phyloP scores from a whole-genome alignment of 164 flowering plant genomes.

The Taxillus chinensis region DNA sequence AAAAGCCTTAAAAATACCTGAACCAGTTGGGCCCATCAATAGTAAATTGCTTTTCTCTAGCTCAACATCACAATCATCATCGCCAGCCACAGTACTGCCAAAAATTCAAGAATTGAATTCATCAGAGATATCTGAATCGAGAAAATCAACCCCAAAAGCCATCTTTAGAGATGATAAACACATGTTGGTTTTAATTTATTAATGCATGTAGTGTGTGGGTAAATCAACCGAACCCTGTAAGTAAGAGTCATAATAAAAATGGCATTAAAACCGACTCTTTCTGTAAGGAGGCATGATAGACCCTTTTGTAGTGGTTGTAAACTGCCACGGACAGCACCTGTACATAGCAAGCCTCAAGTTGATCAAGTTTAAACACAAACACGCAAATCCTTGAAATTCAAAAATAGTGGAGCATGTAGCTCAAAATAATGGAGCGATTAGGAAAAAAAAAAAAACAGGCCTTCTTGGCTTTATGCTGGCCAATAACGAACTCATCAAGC shows the following conservation, averaged over 20 bases:
- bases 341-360: background rate
- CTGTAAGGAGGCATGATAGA: slow-evolving; percentile 18
- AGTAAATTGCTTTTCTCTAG: slow-evolving; percentile 41
- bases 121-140: background rate
- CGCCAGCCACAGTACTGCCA: slow-evolving; percentile 5
- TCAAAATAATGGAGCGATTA: no score
- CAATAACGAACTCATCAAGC: slow-evolving; percentile 39
- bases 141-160: background rate
- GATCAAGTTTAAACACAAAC: background rate
- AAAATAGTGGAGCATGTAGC: no score
- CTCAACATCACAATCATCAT: slow-evolving; percentile 25
- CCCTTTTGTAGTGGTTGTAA: slow-evolving; percentile 39
- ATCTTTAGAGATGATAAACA: background rate
- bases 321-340: slow-evolving; percentile 45
- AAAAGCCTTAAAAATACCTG: slow-evolving; percentile 16
- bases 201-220: background rate
- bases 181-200: background rate
- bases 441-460: slow-evolving; percentile 8
- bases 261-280: slow-evolving; percentile 20
- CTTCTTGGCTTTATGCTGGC: slow-evolving; percentile 38
- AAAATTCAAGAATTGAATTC: slow-evolving; percentile 5
- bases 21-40: slow-evolving; percentile 42
- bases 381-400: no score
- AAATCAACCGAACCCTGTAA: background rate
- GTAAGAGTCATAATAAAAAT: slow-evolving; percentile 1